These are phyloP conservation scores for Pouteria glomerata DNA, from an alignment of 148 eudicot species.

Conservation along the genomic window DNA sequence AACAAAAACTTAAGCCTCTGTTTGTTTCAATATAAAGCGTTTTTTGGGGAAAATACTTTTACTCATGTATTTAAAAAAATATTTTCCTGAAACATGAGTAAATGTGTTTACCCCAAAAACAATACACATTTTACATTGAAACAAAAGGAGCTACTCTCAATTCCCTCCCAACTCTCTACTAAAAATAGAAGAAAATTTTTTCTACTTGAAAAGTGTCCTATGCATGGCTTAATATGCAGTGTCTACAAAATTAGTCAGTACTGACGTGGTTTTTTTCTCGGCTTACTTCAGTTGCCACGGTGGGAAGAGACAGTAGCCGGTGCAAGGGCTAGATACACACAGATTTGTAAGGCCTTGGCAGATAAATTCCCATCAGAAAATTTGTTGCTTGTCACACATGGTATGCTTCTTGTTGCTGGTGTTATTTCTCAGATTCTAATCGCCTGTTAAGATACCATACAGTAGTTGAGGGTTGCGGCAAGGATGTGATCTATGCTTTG, in stretches of 20 bases:
- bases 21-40: no score
- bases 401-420: slow-evolving; percentile 35
- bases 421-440: background rate
- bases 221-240: background rate
- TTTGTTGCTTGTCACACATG: slow-evolving; percentile 85
- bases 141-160: background rate
- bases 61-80: no score
- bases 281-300: slow-evolving; percentile 49
- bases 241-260: background rate
- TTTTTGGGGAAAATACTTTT: no score
- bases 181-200: background rate
- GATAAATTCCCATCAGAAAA: slow-evolving; percentile 87
- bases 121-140: no score
- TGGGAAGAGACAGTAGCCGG: slow-evolving; percentile 70
- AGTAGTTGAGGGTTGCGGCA: background rate
- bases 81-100: no score
- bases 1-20: background rate
- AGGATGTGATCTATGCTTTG: background rate
- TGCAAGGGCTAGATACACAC: slow-evolving; percentile 59
- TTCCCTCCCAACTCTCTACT: background rate
- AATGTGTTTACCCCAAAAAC: no score
- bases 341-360: slow-evolving; percentile 64
- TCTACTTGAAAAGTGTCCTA: background rate
- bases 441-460: background rate
- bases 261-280: slow-evolving; percentile 19